Evolutionary conservation across 2,329 filamentous ascomycete genomes (phyloP).

Genomic region (Periconia sp.): DNA sequence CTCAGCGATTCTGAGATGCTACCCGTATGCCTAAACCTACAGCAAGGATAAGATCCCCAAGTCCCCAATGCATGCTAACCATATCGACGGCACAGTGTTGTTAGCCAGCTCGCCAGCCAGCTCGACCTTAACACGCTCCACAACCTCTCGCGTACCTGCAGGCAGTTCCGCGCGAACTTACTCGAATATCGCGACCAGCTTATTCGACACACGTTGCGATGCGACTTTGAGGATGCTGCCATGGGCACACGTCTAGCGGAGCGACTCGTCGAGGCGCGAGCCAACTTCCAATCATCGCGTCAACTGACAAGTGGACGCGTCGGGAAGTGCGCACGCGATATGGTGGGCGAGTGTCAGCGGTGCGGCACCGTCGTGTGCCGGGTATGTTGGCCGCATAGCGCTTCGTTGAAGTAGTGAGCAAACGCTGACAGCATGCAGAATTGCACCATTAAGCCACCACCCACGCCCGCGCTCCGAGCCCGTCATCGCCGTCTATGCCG

Average conservation of each 20-base stretch:
- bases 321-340: constrained; percentile 81
- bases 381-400: constrained; percentile 69
- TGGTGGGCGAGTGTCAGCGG: constrained; percentile 82
- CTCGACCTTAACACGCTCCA: constrained; percentile 90
- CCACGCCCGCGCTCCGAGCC: constrained; percentile 68
- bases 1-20: constrained; percentile 69
- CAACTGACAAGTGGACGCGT: constrained; percentile 68
- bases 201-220: constrained; percentile 77
- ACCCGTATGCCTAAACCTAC: constrained; percentile 64
- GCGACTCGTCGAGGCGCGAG: constrained; percentile 31
- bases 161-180: constrained; percentile 76
- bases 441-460: constrained; percentile 83
- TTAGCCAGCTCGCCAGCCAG: constrained; percentile 73
- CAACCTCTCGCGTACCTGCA: constrained; percentile 81
- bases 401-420: neutral
- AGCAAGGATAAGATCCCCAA: constrained; percentile 37
- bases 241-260: constrained; percentile 60
- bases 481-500: constrained; percentile 83
- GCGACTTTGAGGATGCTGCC: constrained; percentile 70
- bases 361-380: constrained; percentile 82
- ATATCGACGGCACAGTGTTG: constrained; percentile 64
- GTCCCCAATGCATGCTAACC: constrained; percentile 35
- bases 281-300: constrained; percentile 18
- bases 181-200: constrained; percentile 79
- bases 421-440: constrained; percentile 64